phyloP scores from a whole-genome alignment of 495 filamentous ascomycete species.

The Tetracladium setigerum region DNA sequence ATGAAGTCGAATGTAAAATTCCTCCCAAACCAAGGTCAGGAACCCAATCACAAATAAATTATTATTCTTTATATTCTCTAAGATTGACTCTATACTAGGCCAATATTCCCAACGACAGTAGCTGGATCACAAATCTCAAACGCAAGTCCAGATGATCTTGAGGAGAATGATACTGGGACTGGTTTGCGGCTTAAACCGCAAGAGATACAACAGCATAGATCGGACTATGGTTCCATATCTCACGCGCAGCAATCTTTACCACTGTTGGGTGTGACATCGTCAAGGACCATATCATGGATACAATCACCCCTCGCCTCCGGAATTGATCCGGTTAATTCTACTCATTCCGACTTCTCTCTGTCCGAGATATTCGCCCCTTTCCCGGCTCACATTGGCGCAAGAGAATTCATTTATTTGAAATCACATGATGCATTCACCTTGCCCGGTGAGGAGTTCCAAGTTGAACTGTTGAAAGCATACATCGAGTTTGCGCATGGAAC shows the following conservation, averaged over 20 bases:
- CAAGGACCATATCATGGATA: neutral
- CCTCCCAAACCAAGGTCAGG: constrained; percentile 72
- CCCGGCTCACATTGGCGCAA: constrained; percentile 52
- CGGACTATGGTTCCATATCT: neutral
- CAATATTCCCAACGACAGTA: neutral
- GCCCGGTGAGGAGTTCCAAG: constrained; percentile 54
- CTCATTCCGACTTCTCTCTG: constrained; percentile 29
- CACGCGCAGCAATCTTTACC: neutral
- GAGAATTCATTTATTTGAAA: constrained; percentile 64
- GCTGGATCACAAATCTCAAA: neutral
- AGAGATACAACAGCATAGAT: neutral
- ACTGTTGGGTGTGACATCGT: neutral
- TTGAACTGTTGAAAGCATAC: constrained; percentile 63
- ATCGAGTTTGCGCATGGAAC: constrained; percentile 76
- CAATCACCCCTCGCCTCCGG: constrained; percentile 1
- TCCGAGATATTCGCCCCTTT: constrained; percentile 63
- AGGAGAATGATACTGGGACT: too few relatives aligned
- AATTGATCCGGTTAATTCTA: constrained; percentile 11
- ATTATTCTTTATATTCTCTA: neutral
- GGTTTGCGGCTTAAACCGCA: too few relatives aligned
- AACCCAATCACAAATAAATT: neutral
- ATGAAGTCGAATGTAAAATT: constrained; percentile 79
- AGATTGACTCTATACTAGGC: neutral
- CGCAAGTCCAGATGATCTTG: neutral
- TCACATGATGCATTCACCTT: constrained; percentile 66